phyloP scores from a whole-genome alignment of 2,329 filamentous ascomycete genomes.

The Coleophoma crateriformis region DNA sequence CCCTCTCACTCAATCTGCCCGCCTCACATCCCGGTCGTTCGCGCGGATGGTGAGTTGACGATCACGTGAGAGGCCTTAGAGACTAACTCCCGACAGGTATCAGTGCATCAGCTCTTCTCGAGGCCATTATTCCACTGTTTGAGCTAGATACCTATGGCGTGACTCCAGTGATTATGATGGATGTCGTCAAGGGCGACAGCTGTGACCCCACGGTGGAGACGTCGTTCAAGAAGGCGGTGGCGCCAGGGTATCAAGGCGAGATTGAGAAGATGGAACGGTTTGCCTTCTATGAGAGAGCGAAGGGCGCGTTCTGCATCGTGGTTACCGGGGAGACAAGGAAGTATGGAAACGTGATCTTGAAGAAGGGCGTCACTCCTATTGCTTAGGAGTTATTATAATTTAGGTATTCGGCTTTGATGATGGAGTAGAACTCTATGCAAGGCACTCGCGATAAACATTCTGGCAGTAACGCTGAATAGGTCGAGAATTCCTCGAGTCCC shows the following conservation, averaged over 20 bases:
- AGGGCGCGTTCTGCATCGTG: conserved; percentile 6
- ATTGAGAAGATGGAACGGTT: conserved; percentile 8
- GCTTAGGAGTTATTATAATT: not conserved
- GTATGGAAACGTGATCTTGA: conserved; percentile 10
- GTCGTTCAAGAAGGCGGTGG: conserved; percentile 4
- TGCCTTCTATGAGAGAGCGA: conserved; percentile 7
- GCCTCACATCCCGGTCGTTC: conserved; percentile 1
- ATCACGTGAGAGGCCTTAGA: not conserved
- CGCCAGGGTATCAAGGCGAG: conserved; percentile 1
- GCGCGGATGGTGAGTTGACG: conserved; percentile 1
- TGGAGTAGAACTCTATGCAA: no score
- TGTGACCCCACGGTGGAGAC: conserved; percentile 3
- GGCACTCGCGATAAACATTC: no score
- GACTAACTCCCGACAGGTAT: conserved; percentile 1
- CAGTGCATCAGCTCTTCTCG: conserved; percentile 3
- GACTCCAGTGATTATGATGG: conserved; percentile 8
- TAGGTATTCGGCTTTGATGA: not conserved
- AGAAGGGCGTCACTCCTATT: conserved; percentile 8
- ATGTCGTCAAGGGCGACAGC: conserved; percentile 4
- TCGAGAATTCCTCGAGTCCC: no score
- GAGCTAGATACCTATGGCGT: conserved; percentile 5
- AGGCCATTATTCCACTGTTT: conserved; percentile 4
- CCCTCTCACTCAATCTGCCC: conserved; percentile 3
- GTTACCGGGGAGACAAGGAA: conserved; percentile 7
- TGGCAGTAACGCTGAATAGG: no score